These are phyloP conservation scores for Piloderma croceum DNA, from an alignment of 768 basidiomycete species.

Conservation along the genomic window DNA sequence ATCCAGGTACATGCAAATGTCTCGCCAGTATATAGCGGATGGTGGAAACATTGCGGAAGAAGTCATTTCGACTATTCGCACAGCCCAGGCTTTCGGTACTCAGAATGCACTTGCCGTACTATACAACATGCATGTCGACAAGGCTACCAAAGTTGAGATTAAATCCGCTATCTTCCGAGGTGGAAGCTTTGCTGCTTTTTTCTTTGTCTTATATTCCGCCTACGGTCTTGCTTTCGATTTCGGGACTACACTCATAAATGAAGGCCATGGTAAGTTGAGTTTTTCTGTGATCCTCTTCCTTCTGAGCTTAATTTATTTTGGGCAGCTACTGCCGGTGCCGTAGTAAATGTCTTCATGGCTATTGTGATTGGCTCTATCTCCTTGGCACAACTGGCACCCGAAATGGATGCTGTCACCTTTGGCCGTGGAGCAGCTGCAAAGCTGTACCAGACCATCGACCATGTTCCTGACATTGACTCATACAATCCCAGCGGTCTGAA, in stretches of 20 bases:
- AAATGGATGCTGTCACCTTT: slow-evolving; percentile 32
- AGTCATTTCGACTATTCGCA: slow-evolving; percentile 50
- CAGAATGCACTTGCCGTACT: slow-evolving; percentile 36
- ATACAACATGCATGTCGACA: slow-evolving; percentile 39
- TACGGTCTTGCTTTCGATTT: slow-evolving; percentile 65
- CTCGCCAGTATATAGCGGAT: slow-evolving; percentile 40
- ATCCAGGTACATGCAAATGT: slow-evolving; percentile 30
- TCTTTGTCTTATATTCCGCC: slow-evolving; percentile 41
- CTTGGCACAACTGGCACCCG: slow-evolving; percentile 46
- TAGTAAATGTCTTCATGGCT: slow-evolving; percentile 48
- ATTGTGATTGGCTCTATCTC: slow-evolving; percentile 57
- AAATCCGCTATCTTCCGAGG: slow-evolving; percentile 32
- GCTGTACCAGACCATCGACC: slow-evolving; percentile 49
- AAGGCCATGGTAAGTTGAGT: slow-evolving; percentile 24
- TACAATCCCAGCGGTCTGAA: slow-evolving; percentile 36
- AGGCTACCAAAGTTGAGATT: slow-evolving; percentile 29
- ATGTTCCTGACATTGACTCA: slow-evolving; percentile 50
- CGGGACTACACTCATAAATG: slow-evolving; percentile 78
- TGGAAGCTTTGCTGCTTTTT: slow-evolving; percentile 38
- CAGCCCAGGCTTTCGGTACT: slow-evolving; percentile 52
- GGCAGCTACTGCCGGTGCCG: slow-evolving; percentile 35
- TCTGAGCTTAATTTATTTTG: background rate
- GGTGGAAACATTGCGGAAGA: slow-evolving; percentile 54
- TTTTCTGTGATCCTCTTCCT: no score
- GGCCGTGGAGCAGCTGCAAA: slow-evolving; percentile 50